These are phyloP conservation scores for Dicorynia guianensis DNA, from an alignment of 306 rosid genomes.

Conservation along the genomic window DNA sequence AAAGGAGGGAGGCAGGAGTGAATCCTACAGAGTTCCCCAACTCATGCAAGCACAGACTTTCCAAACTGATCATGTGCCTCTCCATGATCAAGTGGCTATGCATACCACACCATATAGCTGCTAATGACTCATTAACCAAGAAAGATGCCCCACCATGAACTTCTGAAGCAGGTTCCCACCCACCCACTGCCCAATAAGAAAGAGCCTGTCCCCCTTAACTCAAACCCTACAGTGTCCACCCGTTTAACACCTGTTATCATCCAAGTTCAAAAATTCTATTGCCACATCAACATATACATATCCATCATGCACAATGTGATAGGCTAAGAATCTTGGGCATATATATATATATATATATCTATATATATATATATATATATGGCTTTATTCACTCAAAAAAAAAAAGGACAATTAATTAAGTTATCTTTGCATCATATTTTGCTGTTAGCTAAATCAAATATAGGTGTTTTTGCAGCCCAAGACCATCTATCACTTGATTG, in stretches of 20 bases:
- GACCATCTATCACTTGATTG: slow-evolving; percentile 11
- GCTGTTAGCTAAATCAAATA: slow-evolving; percentile 19
- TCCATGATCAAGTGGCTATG: slow-evolving; percentile 66
- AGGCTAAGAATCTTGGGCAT: too few relatives aligned
- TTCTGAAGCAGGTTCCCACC: slow-evolving; percentile 58
- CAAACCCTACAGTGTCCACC: slow-evolving; percentile 45
- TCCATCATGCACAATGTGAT: slow-evolving; percentile 4
- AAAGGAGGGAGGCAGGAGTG: slow-evolving; percentile 34
- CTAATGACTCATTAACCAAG: slow-evolving; percentile 56
- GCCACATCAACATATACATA: slow-evolving; percentile 35
- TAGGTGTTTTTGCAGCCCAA: slow-evolving; percentile 4
- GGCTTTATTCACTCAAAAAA: too few relatives aligned
- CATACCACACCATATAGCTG: slow-evolving; percentile 39
- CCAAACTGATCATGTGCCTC: slow-evolving; percentile 63
- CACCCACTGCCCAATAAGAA: slow-evolving; percentile 65
- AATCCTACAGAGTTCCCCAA: slow-evolving; percentile 33
- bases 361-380: too few relatives aligned
- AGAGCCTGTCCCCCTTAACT: slow-evolving; percentile 48
- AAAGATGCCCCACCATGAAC: slow-evolving; percentile 57
- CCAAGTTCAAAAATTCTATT: slow-evolving; percentile 29
- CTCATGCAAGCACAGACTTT: slow-evolving; percentile 45
- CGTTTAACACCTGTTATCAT: slow-evolving; percentile 37
- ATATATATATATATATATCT: too few relatives aligned
- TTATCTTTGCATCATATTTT: background rate
- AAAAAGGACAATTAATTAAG: background rate